Evolutionary conservation across 2,329 filamentous ascomycete genomes (phyloP).

Genomic region (Cladosporium colombiae): DNA sequence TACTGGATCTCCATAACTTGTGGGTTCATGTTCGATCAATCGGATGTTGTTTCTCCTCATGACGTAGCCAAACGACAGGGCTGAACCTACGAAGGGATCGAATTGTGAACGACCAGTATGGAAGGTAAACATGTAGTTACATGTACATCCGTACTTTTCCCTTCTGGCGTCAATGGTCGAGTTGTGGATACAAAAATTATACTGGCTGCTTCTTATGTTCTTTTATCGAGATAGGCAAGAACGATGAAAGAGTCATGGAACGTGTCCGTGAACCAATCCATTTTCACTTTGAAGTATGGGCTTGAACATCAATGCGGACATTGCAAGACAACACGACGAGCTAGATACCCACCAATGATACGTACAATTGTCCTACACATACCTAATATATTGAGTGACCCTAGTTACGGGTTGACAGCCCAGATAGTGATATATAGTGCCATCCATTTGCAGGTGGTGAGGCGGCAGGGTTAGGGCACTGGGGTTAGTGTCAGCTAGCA

Average conservation of each 20-base stretch:
- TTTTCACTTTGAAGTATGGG: neutral
- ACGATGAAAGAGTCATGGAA: neutral
- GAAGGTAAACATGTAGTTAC: neutral
- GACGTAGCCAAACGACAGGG: neutral
- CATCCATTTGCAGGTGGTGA: fast-evolving
- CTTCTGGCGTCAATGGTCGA: no score
- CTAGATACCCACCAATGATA: neutral
- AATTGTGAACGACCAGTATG: neutral
- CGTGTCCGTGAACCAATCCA: neutral
- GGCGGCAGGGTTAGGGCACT: neutral
- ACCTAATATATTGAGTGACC: neutral
- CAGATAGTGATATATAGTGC: neutral
- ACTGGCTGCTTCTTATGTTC: neutral
- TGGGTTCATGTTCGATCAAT: neutral
- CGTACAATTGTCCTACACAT: neutral
- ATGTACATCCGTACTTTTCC: neutral
- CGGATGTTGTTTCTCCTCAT: neutral
- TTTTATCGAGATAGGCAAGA: neutral
- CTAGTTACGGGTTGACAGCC: neutral
- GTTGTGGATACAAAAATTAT: neutral
- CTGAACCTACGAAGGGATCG: neutral
- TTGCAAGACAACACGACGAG: neutral
- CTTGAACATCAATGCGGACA: neutral
- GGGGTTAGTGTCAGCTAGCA: neutral
- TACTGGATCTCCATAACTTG: neutral